Conservation (phyloP, 257 asterid genomes). For the Solanum lycopersicoides region DNA sequence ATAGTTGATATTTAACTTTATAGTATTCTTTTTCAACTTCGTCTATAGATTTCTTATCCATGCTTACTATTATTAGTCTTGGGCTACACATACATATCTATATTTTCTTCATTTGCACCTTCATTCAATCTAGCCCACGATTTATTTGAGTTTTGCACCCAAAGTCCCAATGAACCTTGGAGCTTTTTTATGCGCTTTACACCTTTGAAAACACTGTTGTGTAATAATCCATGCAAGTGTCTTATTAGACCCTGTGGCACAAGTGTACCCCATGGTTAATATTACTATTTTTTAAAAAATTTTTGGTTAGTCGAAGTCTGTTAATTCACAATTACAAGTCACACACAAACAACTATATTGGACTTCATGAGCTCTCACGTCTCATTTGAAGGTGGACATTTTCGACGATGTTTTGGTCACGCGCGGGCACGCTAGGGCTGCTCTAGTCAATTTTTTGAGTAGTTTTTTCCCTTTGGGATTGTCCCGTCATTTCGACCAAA, state of each 20-base stretch:
- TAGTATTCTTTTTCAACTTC: too few species aligned
- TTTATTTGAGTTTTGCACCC: not conserved
- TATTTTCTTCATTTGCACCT: not conserved
- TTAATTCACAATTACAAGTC: not conserved
- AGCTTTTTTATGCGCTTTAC: not conserved
- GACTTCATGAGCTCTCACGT: not conserved
- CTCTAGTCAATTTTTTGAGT: not conserved
- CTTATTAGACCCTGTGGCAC: not conserved
- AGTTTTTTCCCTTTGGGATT: not conserved
- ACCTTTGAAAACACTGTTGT: not conserved
- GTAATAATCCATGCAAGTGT: not conserved
- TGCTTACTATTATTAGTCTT: not conserved
- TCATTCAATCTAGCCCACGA: not conserved
- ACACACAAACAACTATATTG: not conserved
- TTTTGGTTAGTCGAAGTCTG: not conserved
- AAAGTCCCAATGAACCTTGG: not conserved
- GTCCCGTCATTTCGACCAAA: not conserved
- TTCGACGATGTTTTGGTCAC: not conserved
- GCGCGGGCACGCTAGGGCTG: not conserved
- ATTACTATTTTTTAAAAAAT: not conserved
- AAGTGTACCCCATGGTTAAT: not conserved
- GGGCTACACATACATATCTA: not conserved
- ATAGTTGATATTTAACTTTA: too few species aligned
- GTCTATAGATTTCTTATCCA: too few species aligned
- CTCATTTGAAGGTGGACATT: not conserved